phyloP scores from a whole-genome alignment of 345 rosid species.

The Angophora floribunda region DNA sequence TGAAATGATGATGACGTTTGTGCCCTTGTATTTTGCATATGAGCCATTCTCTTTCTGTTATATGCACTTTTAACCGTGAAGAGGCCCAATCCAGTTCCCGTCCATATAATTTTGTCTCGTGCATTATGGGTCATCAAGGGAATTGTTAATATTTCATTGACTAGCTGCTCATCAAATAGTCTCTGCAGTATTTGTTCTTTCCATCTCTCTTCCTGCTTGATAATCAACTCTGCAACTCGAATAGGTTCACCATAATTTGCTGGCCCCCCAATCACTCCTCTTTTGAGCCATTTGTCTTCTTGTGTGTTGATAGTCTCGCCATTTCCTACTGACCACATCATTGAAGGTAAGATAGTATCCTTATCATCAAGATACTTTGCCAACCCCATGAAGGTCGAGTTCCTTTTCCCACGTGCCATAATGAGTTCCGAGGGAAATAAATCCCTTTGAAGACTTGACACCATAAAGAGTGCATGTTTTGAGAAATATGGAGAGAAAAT shows the following conservation, averaged over 20 bases:
- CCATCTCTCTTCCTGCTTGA: background rate
- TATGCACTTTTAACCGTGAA: background rate
- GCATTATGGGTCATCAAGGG: background rate
- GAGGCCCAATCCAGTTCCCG: background rate
- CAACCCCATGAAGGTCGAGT: background rate
- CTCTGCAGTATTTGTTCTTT: background rate
- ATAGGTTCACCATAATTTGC: background rate
- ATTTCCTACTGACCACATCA: background rate
- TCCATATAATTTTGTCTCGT: background rate
- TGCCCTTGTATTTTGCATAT: background rate
- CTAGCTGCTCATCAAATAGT: background rate
- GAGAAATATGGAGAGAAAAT: background rate
- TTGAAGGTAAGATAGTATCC: background rate
- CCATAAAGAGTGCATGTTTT: background rate
- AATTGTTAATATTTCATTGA: too few relatives aligned
- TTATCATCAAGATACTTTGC: background rate
- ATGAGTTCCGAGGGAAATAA: background rate
- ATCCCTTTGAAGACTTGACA: background rate
- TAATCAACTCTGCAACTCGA: background rate
- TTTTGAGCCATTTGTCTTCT: background rate
- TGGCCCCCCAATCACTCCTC: background rate
- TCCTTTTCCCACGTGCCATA: background rate
- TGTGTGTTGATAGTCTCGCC: background rate
- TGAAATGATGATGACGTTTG: background rate
- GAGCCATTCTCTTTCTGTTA: too few relatives aligned